phyloP scores from a whole-genome alignment of 257 asterid genomes.

The Rubia yunnanensis region DNA sequence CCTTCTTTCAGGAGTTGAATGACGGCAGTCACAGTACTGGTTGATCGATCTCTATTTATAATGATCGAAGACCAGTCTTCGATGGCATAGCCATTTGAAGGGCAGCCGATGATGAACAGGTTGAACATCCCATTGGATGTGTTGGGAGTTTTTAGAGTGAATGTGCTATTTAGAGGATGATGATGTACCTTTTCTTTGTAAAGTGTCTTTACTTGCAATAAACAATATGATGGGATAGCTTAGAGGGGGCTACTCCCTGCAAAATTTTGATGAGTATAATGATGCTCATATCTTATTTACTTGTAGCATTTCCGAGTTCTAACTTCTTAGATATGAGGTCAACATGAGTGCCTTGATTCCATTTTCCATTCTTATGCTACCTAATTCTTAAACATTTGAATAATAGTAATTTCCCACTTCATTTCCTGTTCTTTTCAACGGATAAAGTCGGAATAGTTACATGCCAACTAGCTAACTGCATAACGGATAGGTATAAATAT shows the following conservation, averaged over 20 bases:
- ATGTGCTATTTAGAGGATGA: not conserved
- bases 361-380: not conserved
- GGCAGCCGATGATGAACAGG: slow-evolving; percentile 1
- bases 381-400: too few species aligned
- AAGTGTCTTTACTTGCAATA: not conserved
- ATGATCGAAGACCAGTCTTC: not conserved
- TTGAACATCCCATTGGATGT: slow-evolving; percentile 1
- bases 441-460: too few species aligned
- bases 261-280: not conserved
- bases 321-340: not conserved
- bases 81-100: not conserved
- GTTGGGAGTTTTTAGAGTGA: slow-evolving; percentile 1
- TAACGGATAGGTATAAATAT: not conserved
- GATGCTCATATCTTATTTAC: not conserved
- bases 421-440: too few species aligned
- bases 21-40: slow-evolving; percentile 7
- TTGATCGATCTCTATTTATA: not conserved
- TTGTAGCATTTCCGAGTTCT: not conserved
- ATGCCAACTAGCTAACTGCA: not conserved
- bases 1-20: slow-evolving; percentile 60
- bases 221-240: slow-evolving; percentile 1
- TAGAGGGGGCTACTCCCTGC: slow-evolving; percentile 1
- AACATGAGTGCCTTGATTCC: not conserved
- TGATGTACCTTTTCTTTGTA: not conserved
- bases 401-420: not conserved